Percentiles rank a stretch among this genome's conserved stretches.
These are phyloP conservation scores for Phytophthora citricola DNA, from an alignment of 352 stramenopile genomes.

Conservation along the genomic window DNA sequence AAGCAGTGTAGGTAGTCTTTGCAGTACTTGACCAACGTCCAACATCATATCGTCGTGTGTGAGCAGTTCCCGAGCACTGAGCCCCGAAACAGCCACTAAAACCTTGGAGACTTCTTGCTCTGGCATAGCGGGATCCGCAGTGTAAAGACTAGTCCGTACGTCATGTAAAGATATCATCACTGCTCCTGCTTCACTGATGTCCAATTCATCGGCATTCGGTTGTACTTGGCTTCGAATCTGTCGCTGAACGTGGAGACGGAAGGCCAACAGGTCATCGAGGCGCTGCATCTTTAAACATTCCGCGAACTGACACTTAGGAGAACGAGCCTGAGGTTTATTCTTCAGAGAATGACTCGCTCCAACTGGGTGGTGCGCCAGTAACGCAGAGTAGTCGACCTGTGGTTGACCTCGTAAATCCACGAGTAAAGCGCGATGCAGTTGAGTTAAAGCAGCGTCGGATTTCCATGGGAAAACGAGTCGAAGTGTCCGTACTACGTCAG, in stretches of 20 bases:
- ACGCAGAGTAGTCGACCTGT: conserved; percentile 52
- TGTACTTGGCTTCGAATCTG: conserved; percentile 38
- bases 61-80: conserved; percentile 59
- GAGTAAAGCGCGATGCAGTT: conserved; percentile 55
- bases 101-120: conserved; percentile 60
- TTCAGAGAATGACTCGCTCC: conserved; percentile 1
- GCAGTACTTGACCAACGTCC: conserved; percentile 47
- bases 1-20: conserved; percentile 51
- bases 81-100: conserved; percentile 37
- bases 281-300: conserved; percentile 64
- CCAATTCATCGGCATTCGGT: neutral
- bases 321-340: conserved; percentile 1
- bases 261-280: conserved; percentile 67
- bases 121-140: conserved; percentile 56
- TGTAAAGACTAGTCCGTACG: conserved; percentile 51
- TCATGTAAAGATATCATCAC: conserved; percentile 58
- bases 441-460: conserved; percentile 43
- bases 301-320: conserved; percentile 28
- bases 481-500: conserved; percentile 54
- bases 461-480: conserved; percentile 73
- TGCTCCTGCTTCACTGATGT: neutral
- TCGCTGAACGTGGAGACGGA: conserved; percentile 49
- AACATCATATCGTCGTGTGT: conserved; percentile 69
- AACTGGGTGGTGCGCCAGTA: conserved; percentile 32
- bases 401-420: conserved; percentile 44